Evolutionary conservation across 2,329 filamentous ascomycete species (phyloP).

Genomic region (Geosmithia morbida): DNA sequence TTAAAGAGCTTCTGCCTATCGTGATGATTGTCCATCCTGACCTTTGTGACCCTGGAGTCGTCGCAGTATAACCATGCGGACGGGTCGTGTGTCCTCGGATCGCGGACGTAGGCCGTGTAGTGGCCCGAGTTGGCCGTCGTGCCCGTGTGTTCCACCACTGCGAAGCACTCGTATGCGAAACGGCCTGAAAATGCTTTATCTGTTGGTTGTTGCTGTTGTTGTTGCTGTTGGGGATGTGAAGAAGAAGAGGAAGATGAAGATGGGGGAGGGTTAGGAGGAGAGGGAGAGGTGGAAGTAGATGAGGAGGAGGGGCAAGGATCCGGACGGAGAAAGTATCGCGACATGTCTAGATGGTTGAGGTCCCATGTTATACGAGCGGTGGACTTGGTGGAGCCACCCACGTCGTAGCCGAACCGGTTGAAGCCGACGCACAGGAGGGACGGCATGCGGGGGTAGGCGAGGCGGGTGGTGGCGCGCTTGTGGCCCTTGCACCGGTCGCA

Average conservation of each 20-base stretch:
- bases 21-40: constrained; percentile 23
- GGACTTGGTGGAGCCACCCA: constrained; percentile 41
- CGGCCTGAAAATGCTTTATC: constrained; percentile 29
- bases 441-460: constrained; percentile 64
- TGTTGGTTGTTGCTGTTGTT: too few relatives aligned
- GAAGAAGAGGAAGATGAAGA: too few relatives aligned
- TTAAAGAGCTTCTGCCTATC: constrained; percentile 25
- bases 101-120: constrained; percentile 59
- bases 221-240: too few relatives aligned
- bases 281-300: constrained; percentile 14
- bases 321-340: constrained; percentile 23
- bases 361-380: constrained; percentile 63
- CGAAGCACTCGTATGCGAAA: constrained; percentile 75
- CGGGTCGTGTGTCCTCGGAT: constrained; percentile 29
- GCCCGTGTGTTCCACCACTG: constrained; percentile 66
- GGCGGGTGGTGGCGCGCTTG: constrained; percentile 53
- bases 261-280: too few relatives aligned
- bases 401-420: constrained; percentile 35
- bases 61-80: constrained; percentile 35
- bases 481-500: constrained; percentile 63
- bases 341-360: constrained; percentile 49
- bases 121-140: constrained; percentile 56
- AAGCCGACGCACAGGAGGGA: constrained; percentile 67
- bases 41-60: constrained; percentile 23
- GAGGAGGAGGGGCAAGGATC: constrained; percentile 12